Evolutionary conservation across 2,329 filamentous ascomycete species (phyloP).

Genomic region (Aspergillus quadrilineatus): DNA sequence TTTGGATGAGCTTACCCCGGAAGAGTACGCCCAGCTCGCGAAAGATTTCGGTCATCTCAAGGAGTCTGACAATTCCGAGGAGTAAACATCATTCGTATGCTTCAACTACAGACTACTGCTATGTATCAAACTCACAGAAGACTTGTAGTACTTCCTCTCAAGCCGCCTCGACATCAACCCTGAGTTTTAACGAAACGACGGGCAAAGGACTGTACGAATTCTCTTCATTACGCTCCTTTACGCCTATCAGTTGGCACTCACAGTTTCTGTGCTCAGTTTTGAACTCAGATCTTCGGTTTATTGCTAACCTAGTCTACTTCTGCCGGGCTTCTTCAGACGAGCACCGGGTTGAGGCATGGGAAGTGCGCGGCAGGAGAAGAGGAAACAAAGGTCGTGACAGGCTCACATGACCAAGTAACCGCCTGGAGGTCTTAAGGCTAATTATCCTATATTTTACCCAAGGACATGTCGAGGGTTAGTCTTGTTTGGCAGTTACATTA

Average conservation of each 20-base stretch:
- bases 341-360: background rate
- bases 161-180: background rate
- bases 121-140: background rate
- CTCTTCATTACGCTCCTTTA: background rate
- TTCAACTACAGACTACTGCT: background rate
- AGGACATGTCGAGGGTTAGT: background rate
- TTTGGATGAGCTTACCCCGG: constrained; percentile 22
- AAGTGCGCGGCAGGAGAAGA: background rate
- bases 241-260: background rate
- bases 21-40: constrained; percentile 15
- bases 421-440: background rate
- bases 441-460: background rate
- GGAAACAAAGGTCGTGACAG: background rate
- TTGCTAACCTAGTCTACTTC: background rate
- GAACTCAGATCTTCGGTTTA: no score
- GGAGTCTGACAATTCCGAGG: background rate
- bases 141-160: background rate
- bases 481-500: background rate
- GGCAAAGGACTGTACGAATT: background rate
- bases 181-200: background rate
- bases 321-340: background rate
- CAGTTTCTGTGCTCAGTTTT: background rate
- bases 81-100: background rate
- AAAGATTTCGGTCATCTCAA: background rate
- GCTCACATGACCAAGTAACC: background rate